Percentiles rank a stretch among this genome's conserved stretches.
Evolutionary conservation across 768 basidiomycete species (phyloP).

Genomic region (Tulasnella sp.): DNA sequence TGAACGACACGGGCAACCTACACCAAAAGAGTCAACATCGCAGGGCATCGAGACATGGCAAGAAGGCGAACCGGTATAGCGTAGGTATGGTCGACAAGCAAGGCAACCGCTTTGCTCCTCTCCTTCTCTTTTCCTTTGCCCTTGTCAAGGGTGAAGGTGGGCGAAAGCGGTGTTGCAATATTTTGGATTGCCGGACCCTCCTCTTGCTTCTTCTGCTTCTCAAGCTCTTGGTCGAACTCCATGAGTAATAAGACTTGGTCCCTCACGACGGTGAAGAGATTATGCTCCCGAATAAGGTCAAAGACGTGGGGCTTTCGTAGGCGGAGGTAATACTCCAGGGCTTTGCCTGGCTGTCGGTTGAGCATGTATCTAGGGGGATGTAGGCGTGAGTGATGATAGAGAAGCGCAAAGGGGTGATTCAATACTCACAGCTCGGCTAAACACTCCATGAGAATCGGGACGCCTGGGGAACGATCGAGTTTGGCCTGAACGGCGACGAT

Average conservation of each 20-base stretch:
- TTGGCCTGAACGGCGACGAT: conserved; percentile 87
- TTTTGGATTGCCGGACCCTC: conserved; percentile 42
- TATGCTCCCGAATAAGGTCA: conserved; percentile 89
- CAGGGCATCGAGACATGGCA: neutral
- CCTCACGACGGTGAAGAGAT: conserved; percentile 91
- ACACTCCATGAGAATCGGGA: conserved; percentile 84
- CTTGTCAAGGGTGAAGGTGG: conserved; percentile 32
- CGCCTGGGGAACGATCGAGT: conserved; percentile 63
- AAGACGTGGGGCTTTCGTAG: conserved; percentile 89
- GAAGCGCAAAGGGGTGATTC: neutral
- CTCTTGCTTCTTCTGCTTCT: conserved; percentile 56
- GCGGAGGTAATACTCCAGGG: conserved; percentile 85
- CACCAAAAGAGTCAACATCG: conserved; percentile 8
- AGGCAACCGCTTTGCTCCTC: conserved; percentile 61
- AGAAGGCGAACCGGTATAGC: conserved; percentile 81
- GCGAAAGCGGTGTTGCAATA: neutral
- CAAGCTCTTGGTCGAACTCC: conserved; percentile 90
- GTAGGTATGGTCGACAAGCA: conserved; percentile 92
- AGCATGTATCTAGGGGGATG: conserved; percentile 65
- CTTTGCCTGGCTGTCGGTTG: conserved; percentile 93
- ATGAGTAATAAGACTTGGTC: conserved; percentile 91
- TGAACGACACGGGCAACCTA: conserved; percentile 87
- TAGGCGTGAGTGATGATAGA: neutral
- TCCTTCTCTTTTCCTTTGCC: conserved; percentile 36
- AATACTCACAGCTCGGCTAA: conserved; percentile 78